These are phyloP conservation scores for Phaffia australis DNA, from an alignment of 768 basidiomycete genomes.

Conservation along the genomic window DNA sequence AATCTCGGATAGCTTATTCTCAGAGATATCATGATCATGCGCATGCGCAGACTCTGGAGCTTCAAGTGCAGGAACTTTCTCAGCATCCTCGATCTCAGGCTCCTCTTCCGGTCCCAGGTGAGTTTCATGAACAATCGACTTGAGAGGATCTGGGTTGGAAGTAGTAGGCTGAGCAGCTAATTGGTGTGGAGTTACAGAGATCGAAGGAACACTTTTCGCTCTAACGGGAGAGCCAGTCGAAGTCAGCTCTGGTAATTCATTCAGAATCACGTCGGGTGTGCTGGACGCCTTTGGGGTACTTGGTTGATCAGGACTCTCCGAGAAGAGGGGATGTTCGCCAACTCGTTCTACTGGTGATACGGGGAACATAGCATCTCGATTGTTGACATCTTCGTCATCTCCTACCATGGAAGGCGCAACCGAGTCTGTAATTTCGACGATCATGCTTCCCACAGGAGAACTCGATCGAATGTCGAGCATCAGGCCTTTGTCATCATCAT, in stretches of 20 bases:
- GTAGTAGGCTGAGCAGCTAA: not conserved
- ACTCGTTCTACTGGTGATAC: too few relatives aligned
- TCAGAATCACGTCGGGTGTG: too few relatives aligned
- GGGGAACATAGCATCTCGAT: too few relatives aligned
- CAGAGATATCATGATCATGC: too few relatives aligned
- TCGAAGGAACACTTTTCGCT: not conserved
- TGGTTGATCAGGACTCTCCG: not conserved
- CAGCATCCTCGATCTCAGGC: slow-evolving; percentile 11
- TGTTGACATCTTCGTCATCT: not conserved
- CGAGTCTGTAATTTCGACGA: slow-evolving; percentile 3
- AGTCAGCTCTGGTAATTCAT: not conserved
- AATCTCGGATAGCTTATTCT: too few relatives aligned
- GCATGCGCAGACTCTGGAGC: not conserved
- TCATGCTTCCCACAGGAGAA: slow-evolving; percentile 5
- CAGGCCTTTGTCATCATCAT: not conserved
- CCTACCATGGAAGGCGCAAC: slow-evolving; percentile 2
- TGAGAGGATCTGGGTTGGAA: not conserved
- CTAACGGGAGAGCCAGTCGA: not conserved
- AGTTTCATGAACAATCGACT: not conserved
- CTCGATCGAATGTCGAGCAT: not conserved
- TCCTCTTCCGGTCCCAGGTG: not conserved
- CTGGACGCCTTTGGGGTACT: slow-evolving; percentile 1
- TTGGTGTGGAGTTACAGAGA: not conserved
- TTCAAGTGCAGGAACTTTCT: slow-evolving; percentile 7
- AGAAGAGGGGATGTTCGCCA: not conserved